Conservation (phyloP, 768 basidiomycete species). For the Termitomyces bulborhizus region DNA sequence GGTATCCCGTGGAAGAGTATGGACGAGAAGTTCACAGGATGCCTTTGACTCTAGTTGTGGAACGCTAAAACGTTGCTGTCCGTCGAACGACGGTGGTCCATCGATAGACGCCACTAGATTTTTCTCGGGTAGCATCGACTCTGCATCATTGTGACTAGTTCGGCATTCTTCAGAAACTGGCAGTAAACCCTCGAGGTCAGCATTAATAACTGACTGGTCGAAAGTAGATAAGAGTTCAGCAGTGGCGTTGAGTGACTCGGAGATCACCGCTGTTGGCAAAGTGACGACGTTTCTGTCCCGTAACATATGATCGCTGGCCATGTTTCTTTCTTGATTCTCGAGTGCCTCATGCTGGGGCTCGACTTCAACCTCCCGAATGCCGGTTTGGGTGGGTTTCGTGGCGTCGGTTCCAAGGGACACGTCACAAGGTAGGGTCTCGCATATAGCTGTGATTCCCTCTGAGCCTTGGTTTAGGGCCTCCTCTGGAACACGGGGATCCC, state of each 20-base stretch:
- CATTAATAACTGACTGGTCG: neutral
- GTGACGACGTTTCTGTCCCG: neutral
- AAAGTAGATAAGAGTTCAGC: neutral
- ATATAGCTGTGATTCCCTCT: neutral
- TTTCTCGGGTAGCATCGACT: neutral
- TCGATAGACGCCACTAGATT: neutral
- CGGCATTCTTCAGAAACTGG: neutral
- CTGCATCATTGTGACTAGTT: neutral
- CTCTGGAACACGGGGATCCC: neutral
- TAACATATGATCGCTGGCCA: neutral
- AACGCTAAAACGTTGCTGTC: neutral
- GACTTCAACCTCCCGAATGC: neutral
- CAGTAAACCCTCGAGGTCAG: too few species aligned
- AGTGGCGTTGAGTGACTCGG: neutral
- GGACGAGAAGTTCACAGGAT: neutral
- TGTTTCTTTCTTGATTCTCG: neutral
- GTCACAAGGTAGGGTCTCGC: neutral
- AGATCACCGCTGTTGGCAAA: neutral
- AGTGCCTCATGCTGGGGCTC: neutral
- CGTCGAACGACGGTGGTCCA: neutral
- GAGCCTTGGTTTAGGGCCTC: neutral
- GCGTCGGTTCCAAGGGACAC: neutral
- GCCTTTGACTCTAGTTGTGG: too few species aligned
- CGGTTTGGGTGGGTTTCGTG: neutral
- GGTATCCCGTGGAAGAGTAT: neutral